Conservation (phyloP, 371 early-diverging fungal species). For the Mucor racemosus region DNA sequence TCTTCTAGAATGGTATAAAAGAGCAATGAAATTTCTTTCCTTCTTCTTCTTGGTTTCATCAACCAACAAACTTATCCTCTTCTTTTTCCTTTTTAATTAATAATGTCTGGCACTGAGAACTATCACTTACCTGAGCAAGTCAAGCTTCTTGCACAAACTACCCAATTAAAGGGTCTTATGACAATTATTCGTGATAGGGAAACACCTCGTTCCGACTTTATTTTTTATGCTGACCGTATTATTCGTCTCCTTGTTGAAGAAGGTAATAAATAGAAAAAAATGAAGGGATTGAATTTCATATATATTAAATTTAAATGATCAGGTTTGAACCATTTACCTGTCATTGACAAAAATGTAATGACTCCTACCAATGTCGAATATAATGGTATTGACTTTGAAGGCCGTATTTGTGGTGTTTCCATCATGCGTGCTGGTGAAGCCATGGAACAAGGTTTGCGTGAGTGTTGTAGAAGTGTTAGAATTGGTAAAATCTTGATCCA, state of each 20-base stretch:
- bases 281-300: not conserved
- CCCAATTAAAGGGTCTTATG: slow-evolving; percentile 81
- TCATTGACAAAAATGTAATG: slow-evolving; percentile 73
- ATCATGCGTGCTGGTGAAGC: slow-evolving; percentile 96
- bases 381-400: slow-evolving; percentile 80
- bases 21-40: not conserved
- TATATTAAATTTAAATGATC: not conserved
- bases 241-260: slow-evolving; percentile 92
- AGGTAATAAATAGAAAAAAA: slow-evolving; percentile 47
- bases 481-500: slow-evolving; percentile 96
- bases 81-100: not conserved
- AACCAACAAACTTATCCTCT: slow-evolving; percentile 1
- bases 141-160: slow-evolving; percentile 72
- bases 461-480: slow-evolving; percentile 87
- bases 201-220: slow-evolving; percentile 88
- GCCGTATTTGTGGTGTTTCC: slow-evolving; percentile 93
- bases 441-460: slow-evolving; percentile 92
- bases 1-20: not conserved
- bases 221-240: slow-evolving; percentile 92
- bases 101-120: slow-evolving; percentile 17
- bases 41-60: slow-evolving; percentile 2
- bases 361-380: slow-evolving; percentile 81
- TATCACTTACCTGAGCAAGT: slow-evolving; percentile 67
- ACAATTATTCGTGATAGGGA: slow-evolving; percentile 85
- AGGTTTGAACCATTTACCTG: slow-evolving; percentile 91